Conservation (phyloP, 192 early-diverging fungal species). For the Rhizophagus prolifer region DNA sequence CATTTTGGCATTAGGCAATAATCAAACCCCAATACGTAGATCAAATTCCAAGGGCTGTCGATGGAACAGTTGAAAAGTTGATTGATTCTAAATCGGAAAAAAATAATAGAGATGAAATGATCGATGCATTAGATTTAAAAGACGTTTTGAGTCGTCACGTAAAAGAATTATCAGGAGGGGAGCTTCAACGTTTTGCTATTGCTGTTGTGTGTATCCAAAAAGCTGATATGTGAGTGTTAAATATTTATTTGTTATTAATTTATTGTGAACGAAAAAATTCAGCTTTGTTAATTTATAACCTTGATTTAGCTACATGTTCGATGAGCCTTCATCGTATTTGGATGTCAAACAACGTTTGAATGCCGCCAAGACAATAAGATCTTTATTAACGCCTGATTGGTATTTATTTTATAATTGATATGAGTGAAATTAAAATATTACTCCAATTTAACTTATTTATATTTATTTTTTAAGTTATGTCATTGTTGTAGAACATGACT, state of each 20-base stretch:
- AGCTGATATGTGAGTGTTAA: conserved; percentile 74
- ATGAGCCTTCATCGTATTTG: conserved; percentile 96
- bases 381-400: conserved; percentile 62
- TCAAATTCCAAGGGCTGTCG: conserved; percentile 76
- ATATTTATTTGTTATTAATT: background rate
- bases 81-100: conserved; percentile 70
- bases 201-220: conserved; percentile 76
- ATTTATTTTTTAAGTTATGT: conserved; percentile 60
- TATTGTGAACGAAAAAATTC: background rate
- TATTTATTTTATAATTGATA: conserved; percentile 1
- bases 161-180: conserved; percentile 87
- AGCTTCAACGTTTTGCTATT: conserved; percentile 98
- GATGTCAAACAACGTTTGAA: conserved; percentile 99
- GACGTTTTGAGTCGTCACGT: conserved; percentile 86
- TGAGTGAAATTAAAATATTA: background rate
- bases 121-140: conserved; percentile 75
- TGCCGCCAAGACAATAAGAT: conserved; percentile 89
- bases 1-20: conserved; percentile 54
- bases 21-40: conserved; percentile 98
- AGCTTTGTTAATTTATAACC: background rate
- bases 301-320: conserved; percentile 86
- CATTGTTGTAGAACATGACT: conserved; percentile 98
- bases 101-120: conserved; percentile 72
- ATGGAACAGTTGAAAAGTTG: conserved; percentile 74
- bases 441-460: background rate